Conservation (phyloP, 192 early-diverging fungal species). For the Backusella westeae region DNA sequence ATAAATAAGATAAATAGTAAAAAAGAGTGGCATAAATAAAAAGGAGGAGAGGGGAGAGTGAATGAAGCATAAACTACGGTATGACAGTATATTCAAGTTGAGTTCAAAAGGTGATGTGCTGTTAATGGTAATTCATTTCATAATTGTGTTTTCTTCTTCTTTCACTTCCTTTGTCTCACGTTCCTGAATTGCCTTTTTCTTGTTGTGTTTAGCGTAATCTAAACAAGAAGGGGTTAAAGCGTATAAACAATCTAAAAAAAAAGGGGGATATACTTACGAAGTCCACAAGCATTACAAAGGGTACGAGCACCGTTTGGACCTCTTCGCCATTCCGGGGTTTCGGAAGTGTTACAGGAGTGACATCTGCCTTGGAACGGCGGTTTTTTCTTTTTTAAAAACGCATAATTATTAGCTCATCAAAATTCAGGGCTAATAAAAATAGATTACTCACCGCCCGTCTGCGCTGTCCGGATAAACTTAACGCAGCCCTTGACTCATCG, state of each 20-base stretch:
- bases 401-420: constrained; percentile 3
- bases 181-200: constrained; percentile 4
- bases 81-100: background rate
- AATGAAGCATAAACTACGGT: background rate
- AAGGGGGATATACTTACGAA: constrained; percentile 56
- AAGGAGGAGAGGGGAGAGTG: background rate
- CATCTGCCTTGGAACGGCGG: constrained; percentile 40
- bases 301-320: constrained; percentile 89
- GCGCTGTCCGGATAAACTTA: constrained; percentile 12
- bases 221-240: too few relatives aligned
- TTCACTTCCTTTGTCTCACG: background rate
- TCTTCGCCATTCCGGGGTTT: constrained; percentile 94
- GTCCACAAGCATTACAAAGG: constrained; percentile 93
- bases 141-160: constrained; percentile 8
- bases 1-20: background rate
- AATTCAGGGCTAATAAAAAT: background rate
- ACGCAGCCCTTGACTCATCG: background rate
- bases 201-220: constrained; percentile 17
- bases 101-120: background rate
- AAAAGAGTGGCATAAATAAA: background rate
- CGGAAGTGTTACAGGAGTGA: constrained; percentile 78
- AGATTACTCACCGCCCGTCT: constrained; percentile 15
- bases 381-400: constrained; percentile 16
- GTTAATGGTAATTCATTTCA: constrained; percentile 11
- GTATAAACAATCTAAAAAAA: too few relatives aligned